Base-by-base conservation (phyloP, 2,329 filamentous ascomycete species). In the Xylaria hypoxylon region DNA sequence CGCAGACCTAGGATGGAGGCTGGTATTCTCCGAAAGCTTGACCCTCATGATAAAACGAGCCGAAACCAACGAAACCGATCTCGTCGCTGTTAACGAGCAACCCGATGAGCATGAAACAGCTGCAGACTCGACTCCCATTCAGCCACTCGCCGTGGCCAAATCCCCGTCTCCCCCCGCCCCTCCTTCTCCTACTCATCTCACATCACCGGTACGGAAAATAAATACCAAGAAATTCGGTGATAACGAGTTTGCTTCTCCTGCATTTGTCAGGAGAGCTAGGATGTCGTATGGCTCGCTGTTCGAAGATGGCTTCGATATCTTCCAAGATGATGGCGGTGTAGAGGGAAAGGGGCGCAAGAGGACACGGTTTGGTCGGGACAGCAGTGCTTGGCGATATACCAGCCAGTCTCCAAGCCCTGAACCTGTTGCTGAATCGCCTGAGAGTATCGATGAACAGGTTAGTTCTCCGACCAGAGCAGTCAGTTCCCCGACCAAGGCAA, bases 331-430 rank as follows among this genome's bases (percentile, higher is more conserved):
- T 76, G 87, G 86, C 1, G 84, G 84, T 47, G 81, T 86, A 26
- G 85, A 80, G 40, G 87, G 86, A 5, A 87, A 83, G 73, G 88
- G 87, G 31, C 89, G 87, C 67, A 96, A 94, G 79, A 86, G 87
- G 61, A 88, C 90, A 7, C 88, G 89, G 50, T 91, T 92, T 77
- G 87, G 89, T 65, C 83, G 89, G 67, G 83, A 87, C 58, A 90
- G 88, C 73, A 86, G 83, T 33, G 83, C 87, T 31, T 97, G 95
- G 95, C 89, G 86, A 68, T 91, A 94, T 73, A 84, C 85, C 24
- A 91, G 90, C 73, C 86, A 88, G 62, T 91, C 92, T 1, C 89
- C 88, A 7, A 94, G 90, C 59, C 92, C 92, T 2, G 86, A 90
- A 73, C 84, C 66, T 10, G 42, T 50, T 45, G 33, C 61, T 24